phyloP scores from a whole-genome alignment of 805 yeast genomes.

The Yamadazyma ubonensis region DNA sequence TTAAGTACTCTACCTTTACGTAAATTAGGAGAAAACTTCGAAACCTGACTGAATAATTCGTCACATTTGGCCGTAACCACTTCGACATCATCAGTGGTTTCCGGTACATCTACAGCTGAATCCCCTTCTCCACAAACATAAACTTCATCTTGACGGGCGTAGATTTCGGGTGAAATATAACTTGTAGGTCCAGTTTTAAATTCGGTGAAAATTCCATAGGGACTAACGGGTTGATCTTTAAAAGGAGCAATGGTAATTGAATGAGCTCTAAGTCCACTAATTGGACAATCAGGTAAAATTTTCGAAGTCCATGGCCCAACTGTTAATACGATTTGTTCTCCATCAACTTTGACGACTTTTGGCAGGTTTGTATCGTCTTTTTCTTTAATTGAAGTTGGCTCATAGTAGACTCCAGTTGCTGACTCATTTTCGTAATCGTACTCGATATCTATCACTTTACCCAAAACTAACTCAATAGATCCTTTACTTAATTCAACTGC shows the following conservation, averaged over 20 bases:
- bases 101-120: constrained; percentile 85
- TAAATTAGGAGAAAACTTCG: constrained; percentile 68
- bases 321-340: constrained; percentile 77
- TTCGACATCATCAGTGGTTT: constrained; percentile 89
- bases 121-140: constrained; percentile 98
- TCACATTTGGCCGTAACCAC: constrained; percentile 87
- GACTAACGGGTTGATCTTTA: constrained; percentile 68
- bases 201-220: constrained; percentile 93
- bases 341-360: constrained; percentile 48
- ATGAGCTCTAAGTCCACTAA: constrained; percentile 91
- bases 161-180: constrained; percentile 88
- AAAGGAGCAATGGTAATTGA: constrained; percentile 88
- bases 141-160: constrained; percentile 93
- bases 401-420: constrained; percentile 73
- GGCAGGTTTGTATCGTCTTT: constrained; percentile 19
- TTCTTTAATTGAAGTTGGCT: constrained; percentile 38
- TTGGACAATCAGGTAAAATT: constrained; percentile 88
- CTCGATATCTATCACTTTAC: constrained; percentile 72
- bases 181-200: constrained; percentile 63
- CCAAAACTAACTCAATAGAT: constrained; percentile 78
- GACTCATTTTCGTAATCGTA: constrained; percentile 62
- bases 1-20: constrained; percentile 71
- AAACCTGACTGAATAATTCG: constrained; percentile 76
- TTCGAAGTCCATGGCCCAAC: constrained; percentile 98
- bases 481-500: constrained; percentile 70